Evolutionary conservation across 108 stramenopile species (phyloP).

Genomic region (Mayamaea pseudoterrestris): DNA sequence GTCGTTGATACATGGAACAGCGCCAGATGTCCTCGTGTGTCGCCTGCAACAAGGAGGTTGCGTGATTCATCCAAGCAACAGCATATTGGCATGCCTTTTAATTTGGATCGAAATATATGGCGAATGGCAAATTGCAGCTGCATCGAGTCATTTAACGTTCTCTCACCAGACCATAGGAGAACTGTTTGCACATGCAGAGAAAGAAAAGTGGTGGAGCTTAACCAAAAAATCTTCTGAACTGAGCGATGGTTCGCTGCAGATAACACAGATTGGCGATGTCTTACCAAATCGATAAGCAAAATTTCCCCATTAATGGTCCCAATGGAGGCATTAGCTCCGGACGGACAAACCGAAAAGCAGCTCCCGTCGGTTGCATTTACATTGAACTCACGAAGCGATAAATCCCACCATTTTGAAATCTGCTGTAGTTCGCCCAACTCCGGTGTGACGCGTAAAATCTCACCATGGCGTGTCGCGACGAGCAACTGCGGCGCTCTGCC

Average conservation of each 20-base stretch:
- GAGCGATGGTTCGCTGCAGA: slow-evolving; percentile 16
- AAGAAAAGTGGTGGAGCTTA: slow-evolving; percentile 23
- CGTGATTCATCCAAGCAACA: slow-evolving; percentile 25
- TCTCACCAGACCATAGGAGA: slow-evolving; percentile 29
- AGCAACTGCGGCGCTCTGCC: too few relatives aligned
- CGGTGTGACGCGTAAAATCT: slow-evolving; percentile 2
- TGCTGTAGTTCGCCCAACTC: slow-evolving; percentile 20
- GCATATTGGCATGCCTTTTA: slow-evolving; percentile 38
- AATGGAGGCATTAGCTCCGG: slow-evolving; percentile 17
- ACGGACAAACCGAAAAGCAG: slow-evolving; percentile 32
- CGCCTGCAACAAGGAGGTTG: slow-evolving; percentile 39
- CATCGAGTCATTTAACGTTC: not conserved
- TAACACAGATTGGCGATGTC: not conserved
- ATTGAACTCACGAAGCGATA: slow-evolving; percentile 29
- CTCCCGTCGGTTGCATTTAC: slow-evolving; percentile 33
- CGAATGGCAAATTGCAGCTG: slow-evolving; percentile 8
- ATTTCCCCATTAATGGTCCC: slow-evolving; percentile 52
- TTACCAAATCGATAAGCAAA: slow-evolving; percentile 11
- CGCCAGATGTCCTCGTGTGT: slow-evolving; percentile 50
- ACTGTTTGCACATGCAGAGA: slow-evolving; percentile 48
- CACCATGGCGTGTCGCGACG: too few relatives aligned
- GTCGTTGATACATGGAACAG: slow-evolving; percentile 24
- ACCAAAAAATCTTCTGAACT: slow-evolving; percentile 42
- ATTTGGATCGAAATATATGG: slow-evolving; percentile 6
- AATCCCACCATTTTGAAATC: slow-evolving; percentile 16